Conservation (phyloP, 2,329 filamentous ascomycete species). For the Dothideomycetidae sp. region DNA sequence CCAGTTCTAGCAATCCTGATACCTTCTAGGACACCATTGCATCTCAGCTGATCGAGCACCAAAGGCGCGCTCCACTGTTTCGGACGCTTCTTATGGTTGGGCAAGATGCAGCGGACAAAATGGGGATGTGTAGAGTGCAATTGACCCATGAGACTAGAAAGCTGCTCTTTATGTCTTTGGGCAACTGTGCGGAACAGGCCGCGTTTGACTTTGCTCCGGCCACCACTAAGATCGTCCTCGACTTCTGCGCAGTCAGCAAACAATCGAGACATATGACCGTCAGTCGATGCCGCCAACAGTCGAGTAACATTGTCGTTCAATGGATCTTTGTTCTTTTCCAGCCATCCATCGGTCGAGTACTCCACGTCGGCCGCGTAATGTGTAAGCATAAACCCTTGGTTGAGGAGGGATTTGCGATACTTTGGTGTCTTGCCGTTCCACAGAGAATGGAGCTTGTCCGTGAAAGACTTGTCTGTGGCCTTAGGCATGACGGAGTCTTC, state of each 20-base stretch:
- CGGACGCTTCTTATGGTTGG: conserved; percentile 92
- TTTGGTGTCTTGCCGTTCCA: conserved; percentile 96
- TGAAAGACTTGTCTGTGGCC: conserved; percentile 91
- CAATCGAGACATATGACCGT: conserved; percentile 69
- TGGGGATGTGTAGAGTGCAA: conserved; percentile 94
- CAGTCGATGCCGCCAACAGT: conserved; percentile 65
- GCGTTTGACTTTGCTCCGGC: conserved; percentile 78
- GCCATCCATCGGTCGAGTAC: conserved; percentile 86
- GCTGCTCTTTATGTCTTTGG: conserved; percentile 91
- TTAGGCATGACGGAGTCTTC: conserved; percentile 99
- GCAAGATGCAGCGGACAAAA: conserved; percentile 93
- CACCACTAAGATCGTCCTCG: conserved; percentile 56
- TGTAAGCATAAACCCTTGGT: conserved; percentile 86
- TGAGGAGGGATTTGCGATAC: conserved; percentile 75
- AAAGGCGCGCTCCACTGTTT: conserved; percentile 84
- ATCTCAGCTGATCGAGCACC: conserved; percentile 94
- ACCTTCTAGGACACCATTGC: conserved; percentile 97
- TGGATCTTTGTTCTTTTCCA: conserved; percentile 98
- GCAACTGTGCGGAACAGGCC: conserved; percentile 93
- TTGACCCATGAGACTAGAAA: conserved; percentile 91
- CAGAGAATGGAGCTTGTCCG: conserved; percentile 87
- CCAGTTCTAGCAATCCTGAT: conserved; percentile 94
- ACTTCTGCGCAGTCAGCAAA: conserved; percentile 78
- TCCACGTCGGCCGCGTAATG: conserved; percentile 98
- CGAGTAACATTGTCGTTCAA: conserved; percentile 93